These are phyloP conservation scores for Omphalea diandra DNA, from an alignment of 441 rosid genomes.

Conservation along the genomic window DNA sequence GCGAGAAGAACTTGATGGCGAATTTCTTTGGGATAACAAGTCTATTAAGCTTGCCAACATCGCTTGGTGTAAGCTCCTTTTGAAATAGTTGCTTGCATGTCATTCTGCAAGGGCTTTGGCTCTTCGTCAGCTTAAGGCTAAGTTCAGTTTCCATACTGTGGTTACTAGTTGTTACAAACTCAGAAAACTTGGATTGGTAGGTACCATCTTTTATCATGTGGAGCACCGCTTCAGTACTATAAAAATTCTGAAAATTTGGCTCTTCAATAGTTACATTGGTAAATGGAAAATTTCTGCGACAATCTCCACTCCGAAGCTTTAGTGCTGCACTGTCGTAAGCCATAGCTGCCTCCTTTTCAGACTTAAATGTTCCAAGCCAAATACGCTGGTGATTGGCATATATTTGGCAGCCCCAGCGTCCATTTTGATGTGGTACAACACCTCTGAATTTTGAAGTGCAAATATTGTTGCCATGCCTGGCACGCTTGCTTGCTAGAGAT, in stretches of 20 bases:
- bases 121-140: slow-evolving; percentile 18
- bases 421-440: slow-evolving; percentile 54
- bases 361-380: slow-evolving; percentile 70
- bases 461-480: slow-evolving; percentile 10
- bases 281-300: slow-evolving; percentile 41
- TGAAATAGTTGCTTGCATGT: slow-evolving; percentile 51
- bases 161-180: slow-evolving; percentile 24
- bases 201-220: slow-evolving; percentile 56
- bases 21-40: slow-evolving; percentile 70
- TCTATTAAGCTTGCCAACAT: slow-evolving; percentile 84
- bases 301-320: slow-evolving; percentile 45
- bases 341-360: slow-evolving; percentile 61
- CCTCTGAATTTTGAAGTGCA: slow-evolving; percentile 46
- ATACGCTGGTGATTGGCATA: slow-evolving; percentile 50
- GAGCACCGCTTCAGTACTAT: slow-evolving; percentile 40
- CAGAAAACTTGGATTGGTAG: slow-evolving; percentile 41
- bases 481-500: slow-evolving; percentile 21
- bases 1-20: slow-evolving; percentile 61
- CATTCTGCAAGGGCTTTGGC: slow-evolving; percentile 17
- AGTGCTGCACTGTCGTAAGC: slow-evolving; percentile 66
- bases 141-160: slow-evolving; percentile 18
- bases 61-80: slow-evolving; percentile 55
- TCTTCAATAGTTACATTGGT: slow-evolving; percentile 34
- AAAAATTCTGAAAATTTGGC: slow-evolving; percentile 39
- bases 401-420: slow-evolving; percentile 70